Conservation (phyloP, 257 asterid species). For the Solanum infundibuliforme region DNA sequence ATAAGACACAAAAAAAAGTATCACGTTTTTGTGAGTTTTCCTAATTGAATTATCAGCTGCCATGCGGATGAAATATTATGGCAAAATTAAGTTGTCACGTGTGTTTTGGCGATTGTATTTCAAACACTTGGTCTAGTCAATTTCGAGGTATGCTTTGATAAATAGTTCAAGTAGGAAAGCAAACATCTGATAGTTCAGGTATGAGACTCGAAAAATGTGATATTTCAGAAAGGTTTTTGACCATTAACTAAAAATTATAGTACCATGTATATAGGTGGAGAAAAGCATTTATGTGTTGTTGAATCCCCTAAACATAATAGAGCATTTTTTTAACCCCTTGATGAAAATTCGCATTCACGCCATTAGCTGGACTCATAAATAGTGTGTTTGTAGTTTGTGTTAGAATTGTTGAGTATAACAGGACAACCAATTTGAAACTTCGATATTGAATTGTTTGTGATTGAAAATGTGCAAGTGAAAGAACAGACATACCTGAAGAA, state of each 20-base stretch:
- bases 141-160: not conserved
- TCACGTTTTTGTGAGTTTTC: not conserved
- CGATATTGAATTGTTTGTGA: not conserved
- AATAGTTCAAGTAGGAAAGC: not conserved
- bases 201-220: not conserved
- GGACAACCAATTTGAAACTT: not conserved
- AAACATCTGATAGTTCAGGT: not conserved
- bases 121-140: not conserved
- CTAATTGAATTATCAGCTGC: not conserved
- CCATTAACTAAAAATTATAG: not conserved
- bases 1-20: not conserved
- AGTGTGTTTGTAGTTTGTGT: not conserved
- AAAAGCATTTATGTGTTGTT: not conserved
- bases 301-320: not conserved
- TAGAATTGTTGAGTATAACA: not conserved
- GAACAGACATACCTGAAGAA: conserved; percentile 59
- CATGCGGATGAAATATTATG: not conserved
- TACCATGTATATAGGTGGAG: not conserved
- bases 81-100: not conserved
- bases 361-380: not conserved
- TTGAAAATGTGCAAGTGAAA: not conserved
- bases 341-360: not conserved
- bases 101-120: not conserved
- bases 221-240: not conserved
- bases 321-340: not conserved